Conservation (phyloP, 106 monocot species). For the Dendrobium nobile region DNA sequence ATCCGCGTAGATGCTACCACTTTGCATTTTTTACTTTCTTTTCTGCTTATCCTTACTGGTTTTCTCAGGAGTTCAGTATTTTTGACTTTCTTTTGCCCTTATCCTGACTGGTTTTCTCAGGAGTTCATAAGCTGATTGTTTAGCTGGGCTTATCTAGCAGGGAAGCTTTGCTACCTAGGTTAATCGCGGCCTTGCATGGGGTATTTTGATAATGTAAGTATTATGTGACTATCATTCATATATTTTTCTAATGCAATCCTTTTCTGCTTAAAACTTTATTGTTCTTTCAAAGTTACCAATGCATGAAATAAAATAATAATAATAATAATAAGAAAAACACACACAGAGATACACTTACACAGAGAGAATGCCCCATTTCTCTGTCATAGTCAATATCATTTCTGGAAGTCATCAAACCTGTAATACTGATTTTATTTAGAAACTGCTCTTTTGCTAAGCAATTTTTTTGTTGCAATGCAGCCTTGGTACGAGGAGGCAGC, state of each 20-base stretch:
- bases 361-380: not conserved
- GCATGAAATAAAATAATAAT: not conserved
- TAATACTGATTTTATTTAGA: not conserved
- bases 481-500: constrained; percentile 1
- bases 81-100: too few relatives aligned
- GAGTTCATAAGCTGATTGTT: too few relatives aligned
- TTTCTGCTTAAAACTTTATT: not conserved
- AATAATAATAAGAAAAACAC: not conserved
- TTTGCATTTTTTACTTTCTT: not conserved
- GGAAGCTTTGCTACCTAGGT: too few relatives aligned
- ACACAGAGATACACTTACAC: not conserved
- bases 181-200: too few relatives aligned
- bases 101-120: too few relatives aligned
- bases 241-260: not conserved
- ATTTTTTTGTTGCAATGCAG: not conserved
- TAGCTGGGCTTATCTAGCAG: too few relatives aligned
- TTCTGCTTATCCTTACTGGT: too few relatives aligned
- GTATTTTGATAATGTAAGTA: too few relatives aligned
- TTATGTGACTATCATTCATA: too few relatives aligned
- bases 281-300: not conserved
- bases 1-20: not conserved
- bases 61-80: too few relatives aligned
- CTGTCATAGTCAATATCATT: not conserved
- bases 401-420: not conserved
- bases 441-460: not conserved